Evolutionary conservation across 2,329 filamentous ascomycete genomes (phyloP).

Genomic region (Chaetoscypha palmicola): DNA sequence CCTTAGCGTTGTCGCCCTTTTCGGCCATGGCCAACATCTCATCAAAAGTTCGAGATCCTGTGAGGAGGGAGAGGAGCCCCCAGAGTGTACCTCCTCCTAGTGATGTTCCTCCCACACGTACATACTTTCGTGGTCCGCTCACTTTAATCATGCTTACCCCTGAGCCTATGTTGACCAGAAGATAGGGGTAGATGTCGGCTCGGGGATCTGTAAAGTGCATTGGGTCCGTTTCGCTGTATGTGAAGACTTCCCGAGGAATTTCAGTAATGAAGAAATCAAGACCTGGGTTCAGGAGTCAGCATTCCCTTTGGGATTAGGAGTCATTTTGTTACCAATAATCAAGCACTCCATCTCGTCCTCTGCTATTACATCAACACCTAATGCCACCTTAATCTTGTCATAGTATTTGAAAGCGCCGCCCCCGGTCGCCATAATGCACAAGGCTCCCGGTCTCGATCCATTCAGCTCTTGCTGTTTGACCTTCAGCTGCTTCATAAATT

Average conservation of each 20-base stretch:
- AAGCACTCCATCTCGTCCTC: slow-evolving; percentile 99
- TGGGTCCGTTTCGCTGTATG: slow-evolving; percentile 82
- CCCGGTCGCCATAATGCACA: slow-evolving; percentile 93
- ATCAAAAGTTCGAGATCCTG: slow-evolving; percentile 91
- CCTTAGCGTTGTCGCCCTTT: slow-evolving; percentile 81
- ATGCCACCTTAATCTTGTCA: slow-evolving; percentile 73
- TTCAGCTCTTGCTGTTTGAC: slow-evolving; percentile 72
- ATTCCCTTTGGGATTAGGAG: neutral
- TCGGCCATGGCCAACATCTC: slow-evolving; percentile 94
- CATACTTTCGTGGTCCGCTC: slow-evolving; percentile 75
- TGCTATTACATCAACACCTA: slow-evolving; percentile 80
- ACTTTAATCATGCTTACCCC: slow-evolving; percentile 98
- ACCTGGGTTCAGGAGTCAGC: slow-evolving; percentile 41
- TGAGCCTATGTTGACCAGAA: slow-evolving; percentile 96
- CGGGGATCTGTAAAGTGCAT: slow-evolving; percentile 79
- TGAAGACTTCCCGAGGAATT: slow-evolving; percentile 95
- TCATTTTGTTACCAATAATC: slow-evolving; percentile 62
- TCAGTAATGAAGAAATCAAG: slow-evolving; percentile 99
- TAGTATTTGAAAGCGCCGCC: slow-evolving; percentile 97
- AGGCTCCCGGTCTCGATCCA: slow-evolving; percentile 60
- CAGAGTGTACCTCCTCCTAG: slow-evolving; percentile 96
- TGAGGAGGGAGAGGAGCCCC: slow-evolving; percentile 86
- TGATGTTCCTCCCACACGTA: slow-evolving; percentile 90
- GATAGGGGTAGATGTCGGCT: slow-evolving; percentile 87
- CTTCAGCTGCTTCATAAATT: slow-evolving; percentile 82